phyloP scores from a whole-genome alignment of 768 basidiomycete genomes.

The Daedaleopsis sinensis region DNA sequence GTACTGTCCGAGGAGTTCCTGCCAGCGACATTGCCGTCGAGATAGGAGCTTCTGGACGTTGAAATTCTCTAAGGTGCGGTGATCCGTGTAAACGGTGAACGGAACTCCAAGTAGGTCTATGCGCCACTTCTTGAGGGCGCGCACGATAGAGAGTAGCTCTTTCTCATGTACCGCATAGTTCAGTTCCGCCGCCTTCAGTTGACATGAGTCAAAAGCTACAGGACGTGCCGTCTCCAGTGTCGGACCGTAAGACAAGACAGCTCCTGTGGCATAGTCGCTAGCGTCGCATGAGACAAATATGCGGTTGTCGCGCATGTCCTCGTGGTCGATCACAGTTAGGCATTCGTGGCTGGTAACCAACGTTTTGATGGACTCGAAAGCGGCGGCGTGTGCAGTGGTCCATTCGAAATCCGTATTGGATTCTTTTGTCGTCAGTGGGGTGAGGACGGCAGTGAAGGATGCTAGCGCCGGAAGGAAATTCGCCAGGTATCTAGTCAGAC shows the following conservation, averaged over 20 bases:
- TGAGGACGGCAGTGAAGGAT: slow-evolving; percentile 19
- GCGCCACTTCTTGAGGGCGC: slow-evolving; percentile 31
- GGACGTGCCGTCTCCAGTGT: too few relatives aligned
- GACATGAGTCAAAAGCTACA: slow-evolving; percentile 33
- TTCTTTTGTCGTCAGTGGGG: too few relatives aligned
- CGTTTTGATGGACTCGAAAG: slow-evolving; percentile 41
- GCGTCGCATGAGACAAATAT: slow-evolving; percentile 42
- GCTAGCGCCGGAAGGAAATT: slow-evolving; percentile 22
- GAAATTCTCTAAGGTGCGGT: slow-evolving; percentile 40
- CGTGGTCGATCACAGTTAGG: slow-evolving; percentile 36
- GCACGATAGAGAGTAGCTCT: too few relatives aligned
- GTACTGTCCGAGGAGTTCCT: slow-evolving; percentile 41
- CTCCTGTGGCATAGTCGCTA: slow-evolving; percentile 33
- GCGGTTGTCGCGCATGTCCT: slow-evolving; percentile 29
- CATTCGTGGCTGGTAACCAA: slow-evolving; percentile 29
- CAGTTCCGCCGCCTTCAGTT: slow-evolving; percentile 33
- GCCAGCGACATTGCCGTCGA: slow-evolving; percentile 32
- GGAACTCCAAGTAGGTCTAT: slow-evolving; percentile 24
- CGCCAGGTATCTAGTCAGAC: slow-evolving; percentile 24
- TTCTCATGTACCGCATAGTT: slow-evolving; percentile 39
- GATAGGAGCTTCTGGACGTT: slow-evolving; percentile 35
- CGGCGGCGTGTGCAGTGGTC: slow-evolving; percentile 29
- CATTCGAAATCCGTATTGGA: slow-evolving; percentile 24
- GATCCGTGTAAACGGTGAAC: slow-evolving; percentile 39
- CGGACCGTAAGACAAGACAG: slow-evolving; percentile 34